phyloP scores from a whole-genome alignment of 2,329 filamentous ascomycete genomes.

The Hypomyces perniciosus region DNA sequence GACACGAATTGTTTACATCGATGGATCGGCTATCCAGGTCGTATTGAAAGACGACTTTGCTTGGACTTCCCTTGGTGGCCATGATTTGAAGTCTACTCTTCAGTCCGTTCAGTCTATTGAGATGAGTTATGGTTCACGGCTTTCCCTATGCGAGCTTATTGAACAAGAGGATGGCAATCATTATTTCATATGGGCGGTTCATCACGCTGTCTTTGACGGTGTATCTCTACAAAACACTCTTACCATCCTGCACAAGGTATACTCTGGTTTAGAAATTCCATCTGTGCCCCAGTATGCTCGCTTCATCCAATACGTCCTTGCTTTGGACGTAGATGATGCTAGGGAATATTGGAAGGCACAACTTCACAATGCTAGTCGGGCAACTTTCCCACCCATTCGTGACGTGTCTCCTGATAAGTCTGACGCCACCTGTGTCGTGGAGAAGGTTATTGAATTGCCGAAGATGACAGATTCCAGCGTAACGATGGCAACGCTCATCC shows the following conservation, averaged over 20 bases:
- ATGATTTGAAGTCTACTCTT: background rate
- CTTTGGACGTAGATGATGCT: background rate
- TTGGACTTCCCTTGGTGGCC: background rate
- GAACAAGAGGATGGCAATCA: background rate
- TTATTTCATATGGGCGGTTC: background rate
- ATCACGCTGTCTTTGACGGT: constrained; percentile 17
- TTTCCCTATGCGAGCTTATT: background rate
- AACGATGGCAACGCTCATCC: constrained; percentile 18
- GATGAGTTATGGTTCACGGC: background rate
- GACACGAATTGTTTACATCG: constrained; percentile 15
- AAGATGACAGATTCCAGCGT: background rate
- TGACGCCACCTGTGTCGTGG: background rate
- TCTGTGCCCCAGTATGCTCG: background rate
- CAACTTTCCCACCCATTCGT: background rate
- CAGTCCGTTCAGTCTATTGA: background rate
- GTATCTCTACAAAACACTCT: constrained; percentile 6
- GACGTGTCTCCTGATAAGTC: background rate
- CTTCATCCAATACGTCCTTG: background rate
- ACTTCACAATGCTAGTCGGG: background rate
- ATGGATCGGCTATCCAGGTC: constrained; percentile 7
- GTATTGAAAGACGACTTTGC: constrained; percentile 11
- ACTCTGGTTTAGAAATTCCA: background rate
- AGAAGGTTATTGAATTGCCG: background rate
- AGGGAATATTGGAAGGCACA: background rate
- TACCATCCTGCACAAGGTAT: background rate